Percentiles rank a stretch among this genome's conserved stretches.
These are phyloP conservation scores for Cercospora sojina DNA, from an alignment of 2,329 filamentous ascomycete species.

Conservation along the genomic window DNA sequence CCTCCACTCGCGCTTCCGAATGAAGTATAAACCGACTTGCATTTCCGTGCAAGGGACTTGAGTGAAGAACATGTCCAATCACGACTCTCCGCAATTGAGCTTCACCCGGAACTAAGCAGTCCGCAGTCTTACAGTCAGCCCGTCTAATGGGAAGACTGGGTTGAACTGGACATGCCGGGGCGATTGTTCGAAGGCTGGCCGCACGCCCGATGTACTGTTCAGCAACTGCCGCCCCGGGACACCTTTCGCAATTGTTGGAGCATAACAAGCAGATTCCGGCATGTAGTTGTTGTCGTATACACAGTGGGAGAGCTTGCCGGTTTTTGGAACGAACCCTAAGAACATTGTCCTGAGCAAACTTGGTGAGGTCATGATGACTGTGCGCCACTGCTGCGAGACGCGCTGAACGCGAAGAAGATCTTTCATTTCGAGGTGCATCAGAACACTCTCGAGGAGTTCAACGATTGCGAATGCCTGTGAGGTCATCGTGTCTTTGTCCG, in stretches of 20 bases:
- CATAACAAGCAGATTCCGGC: neutral
- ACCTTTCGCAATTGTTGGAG: neutral
- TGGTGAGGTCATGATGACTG: slow-evolving; percentile 15
- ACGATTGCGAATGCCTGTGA: slow-evolving; percentile 1
- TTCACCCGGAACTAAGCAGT: slow-evolving; percentile 17
- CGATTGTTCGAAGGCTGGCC: neutral
- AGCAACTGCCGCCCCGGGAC: neutral
- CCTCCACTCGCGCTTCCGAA: slow-evolving; percentile 8
- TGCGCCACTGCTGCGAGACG: slow-evolving; percentile 18
- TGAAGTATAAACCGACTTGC: slow-evolving; percentile 15
- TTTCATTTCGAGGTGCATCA: slow-evolving; percentile 17
- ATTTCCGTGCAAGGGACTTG: slow-evolving; percentile 19
- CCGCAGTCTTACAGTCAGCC: slow-evolving; percentile 14
- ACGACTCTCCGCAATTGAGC: slow-evolving; percentile 12
- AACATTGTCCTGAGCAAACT: slow-evolving; percentile 14
- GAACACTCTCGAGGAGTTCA: slow-evolving; percentile 21
- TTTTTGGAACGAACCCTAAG: slow-evolving; percentile 16
- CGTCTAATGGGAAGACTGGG: slow-evolving; percentile 17
- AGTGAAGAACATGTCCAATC: slow-evolving; percentile 24
- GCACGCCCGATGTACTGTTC: neutral
- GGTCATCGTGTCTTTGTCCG: neutral
- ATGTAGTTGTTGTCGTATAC: slow-evolving; percentile 5
- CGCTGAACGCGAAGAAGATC: slow-evolving; percentile 17
- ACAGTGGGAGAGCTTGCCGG: slow-evolving; percentile 11
- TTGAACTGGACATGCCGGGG: slow-evolving; percentile 13